Evolutionary conservation across 352 stramenopile species (phyloP).

Genomic region (Globisporangium megalacanthum): DNA sequence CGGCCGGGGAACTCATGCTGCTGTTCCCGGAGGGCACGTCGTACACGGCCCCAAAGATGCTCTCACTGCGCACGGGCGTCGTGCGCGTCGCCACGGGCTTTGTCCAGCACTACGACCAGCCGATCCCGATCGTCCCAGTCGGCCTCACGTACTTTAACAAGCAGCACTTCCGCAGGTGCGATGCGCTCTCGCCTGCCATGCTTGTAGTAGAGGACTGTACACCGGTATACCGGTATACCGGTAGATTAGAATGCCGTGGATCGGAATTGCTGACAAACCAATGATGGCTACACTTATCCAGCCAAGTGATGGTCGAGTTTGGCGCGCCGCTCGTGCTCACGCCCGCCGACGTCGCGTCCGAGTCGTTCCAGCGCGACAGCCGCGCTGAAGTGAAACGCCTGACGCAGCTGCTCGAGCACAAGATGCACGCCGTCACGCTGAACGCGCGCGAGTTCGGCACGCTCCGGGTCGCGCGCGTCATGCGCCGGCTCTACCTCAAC

Average conservation of each 20-base stretch:
- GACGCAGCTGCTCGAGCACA: constrained; percentile 27
- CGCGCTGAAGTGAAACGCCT: constrained; percentile 36
- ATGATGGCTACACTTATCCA: too few species aligned
- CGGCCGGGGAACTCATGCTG: constrained; percentile 60
- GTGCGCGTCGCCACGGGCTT: constrained; percentile 71
- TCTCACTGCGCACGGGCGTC: constrained; percentile 65
- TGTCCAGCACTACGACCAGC: constrained; percentile 55
- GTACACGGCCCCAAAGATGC: constrained; percentile 77
- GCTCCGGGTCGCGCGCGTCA: constrained; percentile 50
- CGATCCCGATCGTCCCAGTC: constrained; percentile 64
- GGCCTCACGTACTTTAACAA: constrained; percentile 85
- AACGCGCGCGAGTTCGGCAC: constrained; percentile 67
- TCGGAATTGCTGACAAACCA: too few species aligned
- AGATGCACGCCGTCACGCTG: constrained; percentile 45
- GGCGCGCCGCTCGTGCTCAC: constrained; percentile 47
- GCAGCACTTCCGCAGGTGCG: constrained; percentile 56
- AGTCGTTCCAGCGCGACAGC: constrained; percentile 29
- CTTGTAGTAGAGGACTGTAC: too few species aligned
- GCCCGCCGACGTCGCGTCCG: constrained; percentile 25
- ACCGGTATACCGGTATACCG: too few species aligned
- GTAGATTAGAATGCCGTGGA: too few species aligned
- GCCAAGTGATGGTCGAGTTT: constrained; percentile 69
- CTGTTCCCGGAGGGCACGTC: constrained; percentile 78
- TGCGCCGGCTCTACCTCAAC: constrained; percentile 66
- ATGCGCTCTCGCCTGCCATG: neutral